Percentiles rank a stretch among this genome's conserved stretches.
phyloP scores from a whole-genome alignment of 2,329 filamentous ascomycete genomes.

The Calonectria leucothoes region DNA sequence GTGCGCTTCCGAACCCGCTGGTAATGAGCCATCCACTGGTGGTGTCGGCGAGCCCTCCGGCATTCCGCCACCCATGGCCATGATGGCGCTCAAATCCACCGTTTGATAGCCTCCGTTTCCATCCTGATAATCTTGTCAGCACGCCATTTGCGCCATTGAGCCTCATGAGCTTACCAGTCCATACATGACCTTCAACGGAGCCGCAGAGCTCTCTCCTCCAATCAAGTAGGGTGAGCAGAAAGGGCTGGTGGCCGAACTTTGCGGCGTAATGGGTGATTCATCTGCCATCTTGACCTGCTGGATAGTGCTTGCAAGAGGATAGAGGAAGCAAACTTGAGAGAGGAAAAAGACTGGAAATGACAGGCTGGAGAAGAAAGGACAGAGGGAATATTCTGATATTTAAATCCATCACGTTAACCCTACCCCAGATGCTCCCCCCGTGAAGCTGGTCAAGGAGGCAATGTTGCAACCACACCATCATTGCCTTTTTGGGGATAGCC shows the following conservation, averaged over 20 bases:
- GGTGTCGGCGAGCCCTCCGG: neutral
- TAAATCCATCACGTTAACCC: conserved; percentile 1
- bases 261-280: neutral
- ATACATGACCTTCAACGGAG: neutral
- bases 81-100: neutral
- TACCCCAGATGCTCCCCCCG: neutral
- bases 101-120: neutral
- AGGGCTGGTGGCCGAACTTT: conserved; percentile 3
- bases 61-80: neutral
- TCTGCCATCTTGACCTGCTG: neutral
- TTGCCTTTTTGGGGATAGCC: neutral
- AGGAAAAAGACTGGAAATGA: neutral
- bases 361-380: neutral
- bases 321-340: neutral
- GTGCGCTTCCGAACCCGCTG: neutral
- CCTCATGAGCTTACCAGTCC: neutral
- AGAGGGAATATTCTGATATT: conserved; percentile 14
- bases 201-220: neutral
- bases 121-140: neutral
- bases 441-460: neutral
- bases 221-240: neutral
- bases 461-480: neutral
- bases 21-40: neutral
- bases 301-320: neutral
- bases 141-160: neutral